phyloP scores from a whole-genome alignment of 164 flowering plant species.

The Cinnamomum chago region DNA sequence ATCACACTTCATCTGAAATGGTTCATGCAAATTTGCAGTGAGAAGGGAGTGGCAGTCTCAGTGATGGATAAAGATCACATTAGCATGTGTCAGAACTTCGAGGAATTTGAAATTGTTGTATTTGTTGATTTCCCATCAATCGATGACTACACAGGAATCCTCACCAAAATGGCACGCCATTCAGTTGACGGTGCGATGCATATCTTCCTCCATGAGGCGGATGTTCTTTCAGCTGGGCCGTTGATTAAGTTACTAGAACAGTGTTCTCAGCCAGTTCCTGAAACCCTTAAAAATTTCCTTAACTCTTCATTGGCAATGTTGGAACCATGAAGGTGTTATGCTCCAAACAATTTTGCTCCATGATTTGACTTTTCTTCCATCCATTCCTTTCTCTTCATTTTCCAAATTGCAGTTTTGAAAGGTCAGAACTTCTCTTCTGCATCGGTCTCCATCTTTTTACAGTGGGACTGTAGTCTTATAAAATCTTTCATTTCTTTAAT shows the following conservation, averaged over 20 bases:
- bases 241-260: conserved; percentile 35
- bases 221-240: conserved; percentile 27
- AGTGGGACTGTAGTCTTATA: not conserved
- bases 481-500: too few species aligned
- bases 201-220: conserved; percentile 26
- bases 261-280: conserved; percentile 41
- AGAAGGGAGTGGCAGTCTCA: conserved; percentile 13
- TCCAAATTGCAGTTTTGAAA: too few species aligned
- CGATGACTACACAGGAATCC: conserved; percentile 29
- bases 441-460: not conserved
- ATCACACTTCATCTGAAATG: too few species aligned
- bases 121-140: conserved; percentile 22
- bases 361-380: too few species aligned
- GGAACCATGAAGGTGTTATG: conserved; percentile 4
- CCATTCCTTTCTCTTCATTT: too few species aligned
- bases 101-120: conserved; percentile 28
- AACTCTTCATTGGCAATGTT: conserved; percentile 3
- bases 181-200: conserved; percentile 31
- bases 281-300: conserved; percentile 20
- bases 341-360: too few species aligned
- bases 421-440: too few species aligned
- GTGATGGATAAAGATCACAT: conserved; percentile 25
- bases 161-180: conserved; percentile 40
- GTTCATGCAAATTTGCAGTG: conserved; percentile 11
- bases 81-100: conserved; percentile 14